phyloP scores from a whole-genome alignment of 805 yeast species.

The Cyberlindnera mycetangii region DNA sequence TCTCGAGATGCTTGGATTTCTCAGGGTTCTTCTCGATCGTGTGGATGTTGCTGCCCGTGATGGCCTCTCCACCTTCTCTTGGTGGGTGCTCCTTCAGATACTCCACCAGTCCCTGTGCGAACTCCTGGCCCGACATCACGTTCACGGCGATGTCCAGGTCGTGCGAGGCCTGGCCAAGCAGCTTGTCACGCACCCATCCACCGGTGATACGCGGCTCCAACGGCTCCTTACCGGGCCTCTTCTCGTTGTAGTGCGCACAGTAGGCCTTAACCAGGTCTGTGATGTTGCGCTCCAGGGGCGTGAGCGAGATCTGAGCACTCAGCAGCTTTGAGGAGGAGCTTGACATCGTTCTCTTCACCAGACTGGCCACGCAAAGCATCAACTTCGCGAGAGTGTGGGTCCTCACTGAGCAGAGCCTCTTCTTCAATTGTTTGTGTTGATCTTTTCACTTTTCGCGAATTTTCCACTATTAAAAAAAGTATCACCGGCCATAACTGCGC shows the following conservation, averaged over 20 bases:
- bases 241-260: conserved; percentile 20
- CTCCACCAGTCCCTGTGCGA: conserved; percentile 63
- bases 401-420: too few relatives aligned
- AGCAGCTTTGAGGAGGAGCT: conserved; percentile 7
- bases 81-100: conserved; percentile 39
- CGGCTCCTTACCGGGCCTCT: conserved; percentile 2
- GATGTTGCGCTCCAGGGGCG: conserved; percentile 42
- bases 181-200: conserved; percentile 97
- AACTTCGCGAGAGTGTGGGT: too few relatives aligned
- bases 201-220: conserved; percentile 82
- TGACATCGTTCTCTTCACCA: conserved; percentile 19
- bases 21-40: conserved; percentile 91
- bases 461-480: too few relatives aligned
- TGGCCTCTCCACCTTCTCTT: conserved; percentile 28
- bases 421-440: too few relatives aligned
- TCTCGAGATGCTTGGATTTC: conserved; percentile 92
- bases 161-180: conserved; percentile 73
- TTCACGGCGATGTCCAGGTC: conserved; percentile 94
- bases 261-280: conserved; percentile 39
- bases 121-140: conserved; percentile 77
- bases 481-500: too few relatives aligned
- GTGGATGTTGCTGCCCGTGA: conserved; percentile 51
- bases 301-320: conserved; percentile 31
- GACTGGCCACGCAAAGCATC: neutral
- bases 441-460: neutral